Evolutionary conservation across 352 stramenopile genomes (phyloP), one percentile per base, ranked within the genome.

Genomic region (Pseudoperonospora humuli): DNA sequence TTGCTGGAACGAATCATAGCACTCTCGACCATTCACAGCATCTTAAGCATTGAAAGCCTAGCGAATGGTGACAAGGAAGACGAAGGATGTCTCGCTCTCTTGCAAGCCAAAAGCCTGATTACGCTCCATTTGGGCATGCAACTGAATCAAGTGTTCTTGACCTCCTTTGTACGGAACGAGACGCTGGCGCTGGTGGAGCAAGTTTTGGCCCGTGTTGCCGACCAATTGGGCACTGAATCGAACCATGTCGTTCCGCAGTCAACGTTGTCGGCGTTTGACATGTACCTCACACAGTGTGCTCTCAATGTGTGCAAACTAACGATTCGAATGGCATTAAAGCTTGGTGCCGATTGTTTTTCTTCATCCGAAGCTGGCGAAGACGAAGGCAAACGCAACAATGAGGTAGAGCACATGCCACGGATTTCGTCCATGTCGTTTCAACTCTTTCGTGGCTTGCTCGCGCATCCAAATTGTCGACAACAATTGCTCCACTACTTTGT

Each of bases 101-200:
- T 87, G 7, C 73, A 62, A 32, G 75, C 72, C 5, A 92, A 92
- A 43, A 40, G 48, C n/a, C 51, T 88, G n/a, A 38, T 88, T 14
- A 58, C 85, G 20, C 28, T 86, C 1, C 51, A 86, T 41, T 64
- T 89, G 39, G 70, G 70, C 1, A 43, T 84, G 3, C 73, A 81
- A 7, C 17, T 55, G 14, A 86, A 67, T 27, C 55, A 45, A 14
- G 25, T 19, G 0, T 83, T 89, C 45, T 39, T 72, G 7, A 28
- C 53, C 17, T 24, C 25, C 8, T 75, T 74, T 60, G 57, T 88
- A 21, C 33, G 64, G 21, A 39, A 54, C 39, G 34, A 57, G 6
- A 37, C 56, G 9, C 43, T 76, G 20, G 27, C 65, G 24, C 39
- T 57, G 17, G 45, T 82, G 19, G 70, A 79, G 6, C 49, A 46